These are phyloP conservation scores for Fusarium zealandicum DNA, from an alignment of 2,329 filamentous ascomycete genomes.

Conservation along the genomic window DNA sequence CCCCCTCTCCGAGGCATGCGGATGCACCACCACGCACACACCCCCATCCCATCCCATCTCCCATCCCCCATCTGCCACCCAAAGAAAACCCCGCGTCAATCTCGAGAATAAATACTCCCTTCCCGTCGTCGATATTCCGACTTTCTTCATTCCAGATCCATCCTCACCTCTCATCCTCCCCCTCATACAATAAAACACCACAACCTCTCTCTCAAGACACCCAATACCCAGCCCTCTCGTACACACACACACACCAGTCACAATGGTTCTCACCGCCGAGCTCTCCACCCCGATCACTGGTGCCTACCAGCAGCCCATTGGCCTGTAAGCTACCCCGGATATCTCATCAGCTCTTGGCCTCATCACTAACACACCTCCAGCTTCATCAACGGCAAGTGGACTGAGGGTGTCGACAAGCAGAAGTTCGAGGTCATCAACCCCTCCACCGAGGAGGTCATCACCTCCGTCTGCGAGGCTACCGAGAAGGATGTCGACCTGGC, in stretches of 20 bases:
- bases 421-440: conserved; percentile 95
- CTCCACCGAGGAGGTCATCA: conserved; percentile 82
- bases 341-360: neutral
- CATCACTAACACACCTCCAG: conserved; percentile 51
- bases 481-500: conserved; percentile 87
- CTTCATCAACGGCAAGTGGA: conserved; percentile 94
- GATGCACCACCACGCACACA: neutral
- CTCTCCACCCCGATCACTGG: conserved; percentile 74
- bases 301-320: conserved; percentile 65
- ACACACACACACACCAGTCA: conserved; percentile 29
- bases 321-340: conserved; percentile 58
- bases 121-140: conserved; percentile 24
- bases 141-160: conserved; percentile 36
- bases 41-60: conserved; percentile 20
- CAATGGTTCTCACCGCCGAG: conserved; percentile 57
- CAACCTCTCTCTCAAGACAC: conserved; percentile 34
- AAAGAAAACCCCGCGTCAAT: conserved; percentile 37
- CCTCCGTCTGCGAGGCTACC: conserved; percentile 81
- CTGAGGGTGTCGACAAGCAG: conserved; percentile 80
- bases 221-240: conserved; percentile 23
- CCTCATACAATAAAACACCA: conserved; percentile 25
- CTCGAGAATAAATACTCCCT: conserved; percentile 41
- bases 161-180: conserved; percentile 31
- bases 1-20: conserved; percentile 12
- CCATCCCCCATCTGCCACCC: conserved; percentile 21